Evolutionary conservation across 495 filamentous ascomycete genomes (phyloP), one percentile per base, ranked within the genome.

Genomic region (Oidiodendron maius): DNA sequence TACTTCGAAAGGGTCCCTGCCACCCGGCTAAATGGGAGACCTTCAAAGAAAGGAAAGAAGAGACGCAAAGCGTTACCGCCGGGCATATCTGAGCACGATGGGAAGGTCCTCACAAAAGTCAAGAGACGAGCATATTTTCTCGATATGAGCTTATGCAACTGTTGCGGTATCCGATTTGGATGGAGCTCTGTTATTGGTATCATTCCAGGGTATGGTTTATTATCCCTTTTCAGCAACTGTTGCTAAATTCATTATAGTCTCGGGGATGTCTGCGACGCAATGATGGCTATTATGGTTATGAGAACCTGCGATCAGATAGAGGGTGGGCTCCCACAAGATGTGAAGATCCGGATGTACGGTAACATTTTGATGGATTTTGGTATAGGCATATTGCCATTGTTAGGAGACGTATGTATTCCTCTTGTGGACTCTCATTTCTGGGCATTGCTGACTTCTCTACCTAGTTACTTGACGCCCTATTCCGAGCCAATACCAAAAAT

Each of bases 171-270:
- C 44, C 74, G 80, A 45, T 84, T 96, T 61, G 91, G 91, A 16
- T 93, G 86, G 84, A 77, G 82, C 24, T 81, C 77, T 57, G 72
- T 95, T 43, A 86, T 96, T 56, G 91, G 81, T 5, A 54, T 95
- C 28, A 61, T 96, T 36, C 93, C 93, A 44, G 75, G 76, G 74
- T 89, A 68, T 77, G 83, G 77, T 46, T 11, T 11, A 36, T 16
- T 3, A 10, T 46, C 12, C 9, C 10, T 30, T 38, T 39, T 48
- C 17, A 37, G 1, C 10, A 23, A 28, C 35, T 10, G 8, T 44
- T 30, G n/a, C 17, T 50, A n/a, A 40, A 44, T 17, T 21, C 41
- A 2, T n/a, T 18, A n/a, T 53, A 87, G 83, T 36, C 67, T 83
- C 55, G 93, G 93, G 40, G 94, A 97, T 61, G 74, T 73, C 15